Evolutionary conservation across 768 basidiomycete species (phyloP).

Genomic region (Tephrocybe sp.): DNA sequence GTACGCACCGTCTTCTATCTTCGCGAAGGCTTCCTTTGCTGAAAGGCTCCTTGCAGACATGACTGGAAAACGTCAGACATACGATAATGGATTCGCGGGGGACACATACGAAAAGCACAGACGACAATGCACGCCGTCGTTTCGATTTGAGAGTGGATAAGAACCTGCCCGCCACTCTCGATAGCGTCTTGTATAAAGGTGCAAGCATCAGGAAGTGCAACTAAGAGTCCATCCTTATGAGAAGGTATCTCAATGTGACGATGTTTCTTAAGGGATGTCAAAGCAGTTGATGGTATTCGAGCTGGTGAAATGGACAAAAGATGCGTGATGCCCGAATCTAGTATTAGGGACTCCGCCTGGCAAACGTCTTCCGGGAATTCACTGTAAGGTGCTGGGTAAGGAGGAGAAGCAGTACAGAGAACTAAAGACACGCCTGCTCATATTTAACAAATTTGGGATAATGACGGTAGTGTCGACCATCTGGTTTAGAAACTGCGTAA

Average conservation of each 20-base stretch:
- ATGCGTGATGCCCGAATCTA: constrained; percentile 54
- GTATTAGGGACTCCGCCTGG: constrained; percentile 49
- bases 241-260: constrained; percentile 43
- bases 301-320: constrained; percentile 56
- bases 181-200: constrained; percentile 45
- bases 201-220: constrained; percentile 46
- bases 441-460: constrained; percentile 46
- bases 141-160: constrained; percentile 57
- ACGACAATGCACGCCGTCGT: constrained; percentile 52
- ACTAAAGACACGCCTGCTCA: constrained; percentile 44
- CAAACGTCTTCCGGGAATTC: constrained; percentile 57
- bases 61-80: constrained; percentile 30
- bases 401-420: background rate
- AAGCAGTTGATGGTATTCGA: constrained; percentile 32
- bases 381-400: constrained; percentile 26
- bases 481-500: constrained; percentile 50
- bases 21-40: constrained; percentile 35
- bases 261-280: constrained; percentile 34
- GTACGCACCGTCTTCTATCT: constrained; percentile 44
- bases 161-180: constrained; percentile 41
- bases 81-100: background rate
- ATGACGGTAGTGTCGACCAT: constrained; percentile 53
- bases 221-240: constrained; percentile 39
- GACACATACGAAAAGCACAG: constrained; percentile 38
- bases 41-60: constrained; percentile 43